Conservation (phyloP, 345 rosid genomes). For the Adansonia digitata region DNA sequence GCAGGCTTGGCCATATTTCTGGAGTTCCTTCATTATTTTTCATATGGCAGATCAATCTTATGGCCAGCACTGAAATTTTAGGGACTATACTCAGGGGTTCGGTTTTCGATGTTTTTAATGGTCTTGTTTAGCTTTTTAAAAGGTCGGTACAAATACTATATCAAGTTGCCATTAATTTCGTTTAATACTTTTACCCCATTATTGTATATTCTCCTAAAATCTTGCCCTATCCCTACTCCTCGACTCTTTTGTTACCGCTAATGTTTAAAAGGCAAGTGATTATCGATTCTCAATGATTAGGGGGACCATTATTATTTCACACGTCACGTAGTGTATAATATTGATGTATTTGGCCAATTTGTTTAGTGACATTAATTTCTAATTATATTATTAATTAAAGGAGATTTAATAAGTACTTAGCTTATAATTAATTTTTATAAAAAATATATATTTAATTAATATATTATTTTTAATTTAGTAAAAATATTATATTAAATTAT, state of each 20-base stretch:
- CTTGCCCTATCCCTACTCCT: neutral
- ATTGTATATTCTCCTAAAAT: neutral
- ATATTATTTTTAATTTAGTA: too few species aligned
- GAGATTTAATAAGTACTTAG: too few species aligned
- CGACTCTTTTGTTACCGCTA: neutral
- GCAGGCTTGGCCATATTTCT: slow-evolving; percentile 2
- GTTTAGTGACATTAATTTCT: too few species aligned
- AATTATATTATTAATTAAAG: too few species aligned
- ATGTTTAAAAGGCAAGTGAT: neutral
- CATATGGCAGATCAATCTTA: neutral
- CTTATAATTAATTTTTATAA: too few species aligned
- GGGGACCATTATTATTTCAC: too few species aligned
- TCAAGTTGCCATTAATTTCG: neutral
- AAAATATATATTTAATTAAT: too few species aligned
- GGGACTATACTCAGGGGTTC: neutral
- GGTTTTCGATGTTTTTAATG: neutral
- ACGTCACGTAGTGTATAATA: too few species aligned
- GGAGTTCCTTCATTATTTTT: neutral
- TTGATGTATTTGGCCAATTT: neutral
- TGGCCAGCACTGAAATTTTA: slow-evolving; percentile 23
- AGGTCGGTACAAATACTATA: neutral
- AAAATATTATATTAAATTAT: too few species aligned
- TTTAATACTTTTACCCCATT: neutral
- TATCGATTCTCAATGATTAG: neutral
- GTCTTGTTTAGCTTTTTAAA: neutral